Percentiles rank a stretch among this genome's conserved stretches.
phyloP scores from a whole-genome alignment of 176 grass and related monocot species.

The Saccharum officinarum region DNA sequence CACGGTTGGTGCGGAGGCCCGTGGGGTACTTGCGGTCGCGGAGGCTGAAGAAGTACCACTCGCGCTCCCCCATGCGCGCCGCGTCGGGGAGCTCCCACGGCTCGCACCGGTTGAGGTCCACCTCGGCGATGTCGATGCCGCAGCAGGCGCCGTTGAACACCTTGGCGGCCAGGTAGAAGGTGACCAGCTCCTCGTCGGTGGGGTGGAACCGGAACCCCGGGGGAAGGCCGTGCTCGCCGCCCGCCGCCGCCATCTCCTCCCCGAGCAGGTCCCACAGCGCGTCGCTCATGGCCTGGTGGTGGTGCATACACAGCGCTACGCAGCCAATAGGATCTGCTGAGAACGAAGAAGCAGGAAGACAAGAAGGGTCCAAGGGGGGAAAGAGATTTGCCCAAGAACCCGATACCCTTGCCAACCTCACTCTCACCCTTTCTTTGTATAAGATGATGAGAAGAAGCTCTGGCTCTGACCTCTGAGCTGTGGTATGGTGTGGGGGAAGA shows the following conservation, averaged over 20 bases:
- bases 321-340: not conserved
- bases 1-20: constrained; percentile 89
- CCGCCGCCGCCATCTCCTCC: constrained; percentile 59
- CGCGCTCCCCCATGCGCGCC: constrained; percentile 87
- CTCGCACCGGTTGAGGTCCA: constrained; percentile 94
- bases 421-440: not conserved
- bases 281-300: constrained; percentile 55
- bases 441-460: not conserved
- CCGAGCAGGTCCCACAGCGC: constrained; percentile 71
- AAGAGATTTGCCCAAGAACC: not conserved
- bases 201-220: constrained; percentile 97
- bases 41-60: constrained; percentile 99
- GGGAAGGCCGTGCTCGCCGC: constrained; percentile 71
- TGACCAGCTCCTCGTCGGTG: constrained; percentile 93
- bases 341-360: not conserved
- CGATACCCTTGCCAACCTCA: not conserved
- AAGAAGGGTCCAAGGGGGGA: not conserved
- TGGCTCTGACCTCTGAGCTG: not conserved
- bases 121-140: constrained; percentile 78
- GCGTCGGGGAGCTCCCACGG: constrained; percentile 90
- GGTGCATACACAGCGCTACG: not conserved
- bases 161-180: constrained; percentile 92
- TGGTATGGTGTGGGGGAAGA: constrained; percentile 32
- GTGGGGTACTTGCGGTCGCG: constrained; percentile 97
- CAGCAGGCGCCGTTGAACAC: constrained; percentile 91